Conservation (phyloP, 2,329 filamentous ascomycete genomes). For the Paecilomyces fulvus region DNA sequence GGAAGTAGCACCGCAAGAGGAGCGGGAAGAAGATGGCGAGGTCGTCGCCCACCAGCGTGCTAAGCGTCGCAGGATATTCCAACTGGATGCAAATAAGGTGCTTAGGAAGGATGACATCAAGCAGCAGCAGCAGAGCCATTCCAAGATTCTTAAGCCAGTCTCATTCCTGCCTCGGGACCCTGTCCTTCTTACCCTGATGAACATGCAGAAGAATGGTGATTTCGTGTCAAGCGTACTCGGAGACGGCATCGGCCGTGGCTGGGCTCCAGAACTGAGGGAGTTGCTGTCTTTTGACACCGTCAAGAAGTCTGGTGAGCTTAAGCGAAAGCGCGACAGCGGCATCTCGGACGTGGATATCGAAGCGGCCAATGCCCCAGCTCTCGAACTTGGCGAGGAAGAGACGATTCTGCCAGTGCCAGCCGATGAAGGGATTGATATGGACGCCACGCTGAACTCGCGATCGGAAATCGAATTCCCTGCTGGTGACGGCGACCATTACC, state of each 20-base stretch:
- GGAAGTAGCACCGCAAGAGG: constrained; percentile 26
- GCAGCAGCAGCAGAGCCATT: constrained; percentile 74
- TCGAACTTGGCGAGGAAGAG: constrained; percentile 58
- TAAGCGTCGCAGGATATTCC: constrained; percentile 72
- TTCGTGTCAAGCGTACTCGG: constrained; percentile 84
- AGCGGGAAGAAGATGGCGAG: constrained; percentile 38
- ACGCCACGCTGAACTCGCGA: constrained; percentile 38
- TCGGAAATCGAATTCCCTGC: constrained; percentile 60
- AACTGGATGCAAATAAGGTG: constrained; percentile 72
- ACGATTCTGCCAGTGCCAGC: constrained; percentile 39
- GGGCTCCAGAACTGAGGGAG: constrained; percentile 89
- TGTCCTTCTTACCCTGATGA: constrained; percentile 75
- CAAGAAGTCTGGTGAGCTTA: constrained; percentile 68
- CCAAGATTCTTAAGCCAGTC: constrained; percentile 74
- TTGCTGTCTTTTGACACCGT: constrained; percentile 81
- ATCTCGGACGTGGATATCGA: constrained; percentile 70
- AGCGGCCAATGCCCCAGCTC: constrained; percentile 53
- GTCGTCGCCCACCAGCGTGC: constrained; percentile 56
- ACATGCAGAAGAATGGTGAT: constrained; percentile 82
- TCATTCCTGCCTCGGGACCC: constrained; percentile 82
- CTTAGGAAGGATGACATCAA: constrained; percentile 71
- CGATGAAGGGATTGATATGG: constrained; percentile 45
- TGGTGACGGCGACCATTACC: constrained; percentile 42
- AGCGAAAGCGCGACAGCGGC: constrained; percentile 87
- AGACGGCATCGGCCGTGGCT: constrained; percentile 66